Base-by-base conservation (phyloP, 2,329 filamentous ascomycete species). In the Macrophomina phaseolina region DNA sequence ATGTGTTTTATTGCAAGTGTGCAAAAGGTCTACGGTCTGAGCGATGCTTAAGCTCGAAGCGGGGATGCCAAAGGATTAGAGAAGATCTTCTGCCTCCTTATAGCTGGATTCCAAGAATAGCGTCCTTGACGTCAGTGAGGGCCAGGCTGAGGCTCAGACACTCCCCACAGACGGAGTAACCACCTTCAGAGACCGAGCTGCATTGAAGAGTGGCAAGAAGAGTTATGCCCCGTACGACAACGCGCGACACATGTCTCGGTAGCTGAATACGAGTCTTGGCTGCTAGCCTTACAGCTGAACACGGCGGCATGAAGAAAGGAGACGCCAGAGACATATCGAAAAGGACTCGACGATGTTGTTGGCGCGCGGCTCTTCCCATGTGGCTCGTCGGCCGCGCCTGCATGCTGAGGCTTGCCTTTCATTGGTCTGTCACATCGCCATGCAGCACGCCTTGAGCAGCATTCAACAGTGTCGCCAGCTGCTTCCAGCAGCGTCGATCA, bases 31-130 rank as follows among this genome's bases (percentile, higher is more conserved):
- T 48, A 40, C 46, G 55, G 28, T 34, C 49, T 52, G 49, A 32
- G 34, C 23, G 16, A 52, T 34, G 49, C 49, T 60, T 36, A 23
- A 58, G 23, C 38, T 45, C 12, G 40, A 23, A 45, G 23, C 16
- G 16, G 55, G 28, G 55, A 46, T 36, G 42, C 40, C 5, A 12
- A 12, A n/a, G 18, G 14, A 60, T 60, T 60, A 16, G 56, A 30
- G 56, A 60, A 40, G 56, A 60, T 60, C 56, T 45, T 46, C 56
- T 40, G 56, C 56, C 56, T 60, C 40, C 56, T 60, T 60, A 60
- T 60, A 60, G 56, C 14, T 30, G 32, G 56, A 11, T 60, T 46
- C 56, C 56, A 60, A 23, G 56, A 60, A 60, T 60, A 60, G 56
- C 16, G 12, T 42, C 18, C 28, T 42, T 60, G 42, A 60, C 56